Evolutionary conservation across 2,329 filamentous ascomycete genomes (phyloP).

Genomic region (Alternaria solani): DNA sequence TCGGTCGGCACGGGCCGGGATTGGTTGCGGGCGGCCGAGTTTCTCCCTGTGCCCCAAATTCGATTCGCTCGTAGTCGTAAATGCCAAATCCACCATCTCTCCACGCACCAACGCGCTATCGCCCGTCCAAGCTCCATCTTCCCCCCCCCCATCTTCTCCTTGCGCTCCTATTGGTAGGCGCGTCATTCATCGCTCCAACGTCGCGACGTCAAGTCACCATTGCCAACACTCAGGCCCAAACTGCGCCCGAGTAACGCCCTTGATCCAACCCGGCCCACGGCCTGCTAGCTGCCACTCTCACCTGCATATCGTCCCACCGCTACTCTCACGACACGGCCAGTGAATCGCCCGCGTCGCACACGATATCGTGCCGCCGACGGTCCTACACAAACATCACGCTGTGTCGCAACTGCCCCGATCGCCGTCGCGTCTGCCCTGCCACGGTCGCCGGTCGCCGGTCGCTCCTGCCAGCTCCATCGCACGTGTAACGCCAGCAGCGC

Average conservation of each 20-base stretch:
- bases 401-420: constrained; percentile 15
- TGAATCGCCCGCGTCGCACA: constrained; percentile 23
- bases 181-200: constrained; percentile 13
- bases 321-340: constrained; percentile 8
- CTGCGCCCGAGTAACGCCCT: constrained; percentile 21
- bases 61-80: not conserved
- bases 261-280: constrained; percentile 9
- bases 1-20: constrained; percentile 12
- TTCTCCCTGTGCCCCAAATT: constrained; percentile 2
- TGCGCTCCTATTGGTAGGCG: constrained; percentile 21
- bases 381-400: constrained; percentile 2
- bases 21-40: constrained; percentile 7
- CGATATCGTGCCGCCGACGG: constrained; percentile 8
- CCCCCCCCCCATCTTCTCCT: constrained; percentile 18
- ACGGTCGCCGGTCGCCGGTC: constrained; percentile 1
- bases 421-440: constrained; percentile 20
- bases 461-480: constrained; percentile 3
- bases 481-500: constrained; percentile 11
- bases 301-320: constrained; percentile 27
- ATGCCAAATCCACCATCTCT: constrained; percentile 2
- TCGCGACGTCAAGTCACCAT: constrained; percentile 15
- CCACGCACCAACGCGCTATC: constrained; percentile 10
- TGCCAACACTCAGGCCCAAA: constrained; percentile 24
- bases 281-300: constrained; percentile 14
- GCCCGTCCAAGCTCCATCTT: constrained; percentile 16